A percentile compares a stretch with the other conserved stretches of the same genome.
Conservation (phyloP, 2,329 filamentous ascomycete species). For the Periconia macrospinosa region DNA sequence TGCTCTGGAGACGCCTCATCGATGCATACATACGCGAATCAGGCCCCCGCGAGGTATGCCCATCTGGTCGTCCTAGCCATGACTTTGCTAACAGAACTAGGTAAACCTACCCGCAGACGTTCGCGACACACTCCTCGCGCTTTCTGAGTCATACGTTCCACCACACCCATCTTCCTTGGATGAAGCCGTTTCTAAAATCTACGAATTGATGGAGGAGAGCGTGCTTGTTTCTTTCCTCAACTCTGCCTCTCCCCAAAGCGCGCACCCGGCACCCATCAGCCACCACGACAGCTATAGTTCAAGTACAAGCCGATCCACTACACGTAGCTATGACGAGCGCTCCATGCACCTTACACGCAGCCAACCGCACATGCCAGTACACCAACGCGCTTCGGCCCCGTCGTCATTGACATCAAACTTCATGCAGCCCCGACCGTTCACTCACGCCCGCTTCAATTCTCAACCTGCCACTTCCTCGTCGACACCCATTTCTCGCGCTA, state of each 20-base stretch:
- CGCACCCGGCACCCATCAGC: constrained; percentile 42
- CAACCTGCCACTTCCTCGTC: constrained; percentile 37
- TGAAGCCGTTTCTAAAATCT: constrained; percentile 82
- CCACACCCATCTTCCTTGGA: constrained; percentile 76
- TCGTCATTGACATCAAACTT: constrained; percentile 42
- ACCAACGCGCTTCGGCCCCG: constrained; percentile 44
- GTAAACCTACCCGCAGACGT: constrained; percentile 82
- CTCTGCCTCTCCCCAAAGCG: constrained; percentile 55
- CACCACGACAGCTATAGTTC: constrained; percentile 46
- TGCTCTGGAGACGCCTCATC: constrained; percentile 84
- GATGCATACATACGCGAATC: constrained; percentile 74
- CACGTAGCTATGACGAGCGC: constrained; percentile 47
- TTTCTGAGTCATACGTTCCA: constrained; percentile 63
- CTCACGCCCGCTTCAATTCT: constrained; percentile 41
- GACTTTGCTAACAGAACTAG: constrained; percentile 25
- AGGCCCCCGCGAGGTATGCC: constrained; percentile 39
- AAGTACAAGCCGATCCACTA: constrained; percentile 41
- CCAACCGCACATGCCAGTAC: constrained; percentile 32
- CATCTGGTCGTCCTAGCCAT: neutral
- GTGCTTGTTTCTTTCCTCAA: constrained; percentile 92
- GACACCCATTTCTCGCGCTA: constrained; percentile 28
- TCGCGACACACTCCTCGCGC: constrained; percentile 74
- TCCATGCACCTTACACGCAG: constrained; percentile 28
- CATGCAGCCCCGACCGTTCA: constrained; percentile 39
- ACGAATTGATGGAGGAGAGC: constrained; percentile 97